Conservation (phyloP, 495 filamentous ascomycete species). For the Xylaria curta region DNA sequence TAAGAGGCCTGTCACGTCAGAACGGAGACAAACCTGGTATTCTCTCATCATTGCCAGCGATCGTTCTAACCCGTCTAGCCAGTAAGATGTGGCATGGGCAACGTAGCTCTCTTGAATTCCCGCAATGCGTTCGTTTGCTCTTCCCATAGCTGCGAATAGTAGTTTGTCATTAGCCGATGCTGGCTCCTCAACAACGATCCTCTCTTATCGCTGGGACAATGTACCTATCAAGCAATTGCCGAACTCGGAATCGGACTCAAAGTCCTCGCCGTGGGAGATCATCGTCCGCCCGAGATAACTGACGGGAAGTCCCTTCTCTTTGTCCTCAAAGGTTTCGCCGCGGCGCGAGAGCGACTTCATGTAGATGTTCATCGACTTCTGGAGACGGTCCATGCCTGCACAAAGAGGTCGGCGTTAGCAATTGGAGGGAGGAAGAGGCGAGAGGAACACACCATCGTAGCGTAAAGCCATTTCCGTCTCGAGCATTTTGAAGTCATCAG, state of each 20-base stretch:
- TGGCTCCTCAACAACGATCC: neutral
- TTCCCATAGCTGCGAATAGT: constrained; percentile 68
- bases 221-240: constrained; percentile 84
- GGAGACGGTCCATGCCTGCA: constrained; percentile 88
- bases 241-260: constrained; percentile 89
- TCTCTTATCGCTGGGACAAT: constrained; percentile 33
- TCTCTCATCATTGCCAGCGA: constrained; percentile 96
- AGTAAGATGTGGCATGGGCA: constrained; percentile 79
- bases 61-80: constrained; percentile 90
- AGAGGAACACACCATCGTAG: constrained; percentile 75
- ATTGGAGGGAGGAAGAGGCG: neutral
- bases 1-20: neutral
- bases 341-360: constrained; percentile 90
- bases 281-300: constrained; percentile 85
- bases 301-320: constrained; percentile 77
- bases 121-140: constrained; percentile 86
- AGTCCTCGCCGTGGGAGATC: constrained; percentile 92
- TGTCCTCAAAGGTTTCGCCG: constrained; percentile 83
- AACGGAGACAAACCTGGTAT: constrained; percentile 68
- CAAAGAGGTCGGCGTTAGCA: constrained; percentile 8
- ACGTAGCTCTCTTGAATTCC: constrained; percentile 87
- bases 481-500: constrained; percentile 91
- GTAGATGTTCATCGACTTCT: constrained; percentile 86
- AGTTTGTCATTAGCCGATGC: neutral
- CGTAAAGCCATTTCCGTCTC: constrained; percentile 93